Percentiles rank a stretch among this genome's conserved stretches.
phyloP scores from a whole-genome alignment of 2,329 filamentous ascomycete genomes.

The Mariannaea sp. region DNA sequence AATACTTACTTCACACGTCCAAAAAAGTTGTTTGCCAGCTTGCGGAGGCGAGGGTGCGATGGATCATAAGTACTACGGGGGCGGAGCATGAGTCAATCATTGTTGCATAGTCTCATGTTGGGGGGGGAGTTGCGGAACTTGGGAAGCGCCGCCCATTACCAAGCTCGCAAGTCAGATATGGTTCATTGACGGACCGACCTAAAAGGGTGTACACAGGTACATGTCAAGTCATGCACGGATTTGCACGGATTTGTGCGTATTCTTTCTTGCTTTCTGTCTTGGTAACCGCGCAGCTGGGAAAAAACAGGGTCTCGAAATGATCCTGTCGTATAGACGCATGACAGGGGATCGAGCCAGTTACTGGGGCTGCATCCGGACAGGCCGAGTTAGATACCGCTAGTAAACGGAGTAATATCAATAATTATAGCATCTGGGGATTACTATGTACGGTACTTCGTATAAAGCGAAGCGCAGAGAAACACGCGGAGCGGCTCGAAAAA shows the following conservation, averaged over 20 bases:
- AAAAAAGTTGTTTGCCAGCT: constrained; percentile 24
- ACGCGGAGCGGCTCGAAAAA: neutral
- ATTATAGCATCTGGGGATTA: constrained; percentile 4
- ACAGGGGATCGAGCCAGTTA: constrained; percentile 1
- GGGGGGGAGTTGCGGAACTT: neutral
- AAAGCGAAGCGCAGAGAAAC: neutral
- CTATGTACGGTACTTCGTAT: neutral
- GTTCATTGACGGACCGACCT: constrained; percentile 16
- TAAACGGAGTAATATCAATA: constrained; percentile 12
- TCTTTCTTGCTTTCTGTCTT: neutral
- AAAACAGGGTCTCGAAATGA: constrained; percentile 3
- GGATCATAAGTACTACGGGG: neutral
- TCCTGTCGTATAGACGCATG: neutral
- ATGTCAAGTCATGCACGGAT: no score
- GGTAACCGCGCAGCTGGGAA: constrained; percentile 7
- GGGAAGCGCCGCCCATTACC: constrained; percentile 11
- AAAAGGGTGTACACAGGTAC: no score
- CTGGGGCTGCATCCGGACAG: constrained; percentile 10
- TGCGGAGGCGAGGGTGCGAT: constrained; percentile 30
- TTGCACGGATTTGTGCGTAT: no score
- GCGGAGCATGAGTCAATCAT: constrained; percentile 15
- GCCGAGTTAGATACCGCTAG: constrained; percentile 8
- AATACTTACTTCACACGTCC: neutral
- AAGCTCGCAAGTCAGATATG: constrained; percentile 12
- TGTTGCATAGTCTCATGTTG: neutral